Base-by-base conservation (phyloP, 768 basidiomycete species). In the Mycena venus region DNA sequence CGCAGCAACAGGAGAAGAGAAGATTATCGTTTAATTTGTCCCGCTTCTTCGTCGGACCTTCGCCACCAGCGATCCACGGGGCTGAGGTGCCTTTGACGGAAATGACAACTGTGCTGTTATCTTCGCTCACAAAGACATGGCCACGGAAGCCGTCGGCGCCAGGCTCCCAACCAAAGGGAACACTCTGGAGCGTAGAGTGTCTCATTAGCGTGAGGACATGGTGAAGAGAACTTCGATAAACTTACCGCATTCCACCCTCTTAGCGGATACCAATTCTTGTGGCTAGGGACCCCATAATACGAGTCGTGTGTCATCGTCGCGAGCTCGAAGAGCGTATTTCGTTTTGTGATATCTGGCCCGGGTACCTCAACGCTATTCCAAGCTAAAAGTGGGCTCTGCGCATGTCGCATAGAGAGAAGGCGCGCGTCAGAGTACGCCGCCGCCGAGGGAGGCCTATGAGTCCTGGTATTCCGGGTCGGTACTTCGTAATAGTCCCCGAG, bases 11-110 rank as follows among this genome's bases (percentile, higher is more conserved):
- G 4, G 96, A 94, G 85, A 98, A 98, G 38, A 99, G 85, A 19
- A 97, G 85, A 79, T 98, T 99, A 78, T 99, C 97, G 83, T 99
- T 99, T 69, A 93, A 83, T 84, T 97, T 98, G 86, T 99, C 98
- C 82, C 94, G 98, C 79, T 87, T 89, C 47, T 91, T 88, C 10
- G 97, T 98, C 15, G 95, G 93, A 5, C 96, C 96, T 3, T 94
- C 93, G n/a, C 91, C 91, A n/a, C 89, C 89, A 0, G 85, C 85
- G 9, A 95, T 88, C 78, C 92, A 88, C 12, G 93, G 86, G 1
- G 94, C 92, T 1, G 95, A 95, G 0, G 98, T 99, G n/a, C 98
- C 98, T 80, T 99, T 99, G 83, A 99, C 88, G 27, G 96, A 90
- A 65, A 99, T 87, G 36, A 98, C 86, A 25, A 99, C 95, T 0